Base-by-base conservation (phyloP, 1,284 basidiomycete genomes). In the Fomes fomentarius region DNA sequence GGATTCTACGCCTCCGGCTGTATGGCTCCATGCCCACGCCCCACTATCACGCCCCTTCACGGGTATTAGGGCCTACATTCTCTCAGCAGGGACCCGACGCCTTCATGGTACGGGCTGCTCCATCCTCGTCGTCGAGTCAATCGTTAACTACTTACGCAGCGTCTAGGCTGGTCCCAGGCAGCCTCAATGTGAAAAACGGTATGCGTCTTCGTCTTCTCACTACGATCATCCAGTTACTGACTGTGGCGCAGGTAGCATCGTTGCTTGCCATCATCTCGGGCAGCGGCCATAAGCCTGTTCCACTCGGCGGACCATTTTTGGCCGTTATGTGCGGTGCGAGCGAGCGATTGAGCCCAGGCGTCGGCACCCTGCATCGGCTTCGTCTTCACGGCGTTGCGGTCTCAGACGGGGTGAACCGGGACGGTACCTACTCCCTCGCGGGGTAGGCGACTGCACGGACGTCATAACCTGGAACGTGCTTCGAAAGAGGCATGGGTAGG, bases 371-470 rank as follows among this genome's bases (percentile, higher is more conserved):
- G 43, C 43, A 15, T 22, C 43, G 12, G 21, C 43, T 11, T 22
- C 43, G 19, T 33, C 43, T 28, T 34, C 26, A 19, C 30, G 43
- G 30, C 43, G 30, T 33, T 25, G 30, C 43, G 21, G 43, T 45
- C 4, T 45, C 15, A 46, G 31, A 5, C 43, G 43, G 43, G 43
- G 43, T 45, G 43, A 22, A 14, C 43, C 43, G 43, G 43, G 43
- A 34, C 21, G 43, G 28, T 22, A 12, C 43, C 19, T 15, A 8
- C 28, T 17, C 42, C 12, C 28, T 11, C 9, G 9, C 15, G 30
- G 2, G 7, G 30, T 19, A 33, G 15, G 5, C 43, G 30, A n/a
- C n/a, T n/a, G 30, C 43, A 45, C 43, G 43, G 43, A 45, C 43
- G 43, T 19, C 30, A 22, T 15, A 45, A 45, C 43, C 43, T 11